Evolutionary conservation across 371 early-diverging fungal genomes (phyloP).

Genomic region (Circinella minor): DNA sequence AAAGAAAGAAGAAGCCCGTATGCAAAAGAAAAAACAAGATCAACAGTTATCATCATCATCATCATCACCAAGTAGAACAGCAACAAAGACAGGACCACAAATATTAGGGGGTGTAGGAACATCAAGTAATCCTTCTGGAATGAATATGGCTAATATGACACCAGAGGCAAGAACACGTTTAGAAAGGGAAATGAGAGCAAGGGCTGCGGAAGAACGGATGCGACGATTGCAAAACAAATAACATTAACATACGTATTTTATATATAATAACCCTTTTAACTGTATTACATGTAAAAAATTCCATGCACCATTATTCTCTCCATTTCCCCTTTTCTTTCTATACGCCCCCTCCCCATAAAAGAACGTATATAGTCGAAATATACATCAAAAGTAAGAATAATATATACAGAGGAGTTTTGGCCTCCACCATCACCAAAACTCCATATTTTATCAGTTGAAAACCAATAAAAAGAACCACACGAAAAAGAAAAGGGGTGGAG

Average conservation of each 20-base stretch:
- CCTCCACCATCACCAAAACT: too few species aligned
- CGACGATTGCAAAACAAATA: conserved; percentile 19
- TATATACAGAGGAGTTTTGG: too few species aligned
- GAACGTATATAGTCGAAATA: too few species aligned
- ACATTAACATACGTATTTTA: background rate
- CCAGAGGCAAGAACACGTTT: conserved; percentile 76
- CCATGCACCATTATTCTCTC: too few species aligned
- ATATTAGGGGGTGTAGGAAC: conserved; percentile 28
- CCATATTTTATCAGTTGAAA: too few species aligned
- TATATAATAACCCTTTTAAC: background rate
- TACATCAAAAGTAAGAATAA: too few species aligned
- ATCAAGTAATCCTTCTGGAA: conserved; percentile 14
- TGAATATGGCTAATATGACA: conserved; percentile 62
- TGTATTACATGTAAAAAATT: background rate
- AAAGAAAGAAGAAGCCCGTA: conserved; percentile 25
- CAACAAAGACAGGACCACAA: conserved; percentile 14
- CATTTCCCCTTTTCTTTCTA: too few species aligned
- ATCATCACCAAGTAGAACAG: conserved; percentile 20
- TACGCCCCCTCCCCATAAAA: too few species aligned
- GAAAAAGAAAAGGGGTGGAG: background rate
- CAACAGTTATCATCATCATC: conserved; percentile 23
- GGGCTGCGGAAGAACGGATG: conserved; percentile 80
- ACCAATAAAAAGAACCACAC: too few species aligned
- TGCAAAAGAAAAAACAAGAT: conserved; percentile 40
- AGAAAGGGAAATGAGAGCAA: conserved; percentile 83